These are phyloP conservation scores for Cenchrus fungigraminus DNA, from an alignment of 176 grass and related monocot species.

Conservation along the genomic window DNA sequence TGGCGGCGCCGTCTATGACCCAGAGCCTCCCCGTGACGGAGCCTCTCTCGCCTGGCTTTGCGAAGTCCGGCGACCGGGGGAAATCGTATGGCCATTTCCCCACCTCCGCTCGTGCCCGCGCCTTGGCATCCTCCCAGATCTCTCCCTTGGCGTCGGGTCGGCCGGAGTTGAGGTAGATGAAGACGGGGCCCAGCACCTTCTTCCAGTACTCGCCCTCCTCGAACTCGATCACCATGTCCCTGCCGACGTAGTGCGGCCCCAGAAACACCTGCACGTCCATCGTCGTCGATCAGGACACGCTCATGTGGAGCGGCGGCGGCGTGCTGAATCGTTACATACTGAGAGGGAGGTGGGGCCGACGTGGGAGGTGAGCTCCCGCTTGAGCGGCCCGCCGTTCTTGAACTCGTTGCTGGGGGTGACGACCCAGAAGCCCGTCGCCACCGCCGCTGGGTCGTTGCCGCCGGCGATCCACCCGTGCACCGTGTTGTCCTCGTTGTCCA, in stretches of 20 bases:
- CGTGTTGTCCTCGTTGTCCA: conserved; percentile 47
- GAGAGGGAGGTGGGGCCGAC: conserved; percentile 57
- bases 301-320: not conserved
- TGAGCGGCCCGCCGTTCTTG: conserved; percentile 62
- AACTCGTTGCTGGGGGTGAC: conserved; percentile 74
- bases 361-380: conserved; percentile 74
- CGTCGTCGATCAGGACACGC: too few species aligned
- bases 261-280: conserved; percentile 55
- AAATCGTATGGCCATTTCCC: conserved; percentile 73
- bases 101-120: conserved; percentile 55
- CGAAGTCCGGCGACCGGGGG: conserved; percentile 50
- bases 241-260: conserved; percentile 65
- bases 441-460: not conserved
- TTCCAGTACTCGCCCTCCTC: conserved; percentile 65
- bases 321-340: conserved; percentile 22
- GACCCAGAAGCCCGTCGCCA: conserved; percentile 62
- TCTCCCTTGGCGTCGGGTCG: not conserved
- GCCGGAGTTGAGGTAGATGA: conserved; percentile 77
- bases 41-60: conserved; percentile 54
- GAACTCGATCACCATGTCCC: conserved; percentile 47
- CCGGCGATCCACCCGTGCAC: conserved; percentile 68
- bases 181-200: conserved; percentile 78
- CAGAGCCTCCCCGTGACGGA: conserved; percentile 43
- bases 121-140: conserved; percentile 76
- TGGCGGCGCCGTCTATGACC: conserved; percentile 42